phyloP scores from a whole-genome alignment of 495 filamentous ascomycete species.

The Hypoxylon crocopeplum region DNA sequence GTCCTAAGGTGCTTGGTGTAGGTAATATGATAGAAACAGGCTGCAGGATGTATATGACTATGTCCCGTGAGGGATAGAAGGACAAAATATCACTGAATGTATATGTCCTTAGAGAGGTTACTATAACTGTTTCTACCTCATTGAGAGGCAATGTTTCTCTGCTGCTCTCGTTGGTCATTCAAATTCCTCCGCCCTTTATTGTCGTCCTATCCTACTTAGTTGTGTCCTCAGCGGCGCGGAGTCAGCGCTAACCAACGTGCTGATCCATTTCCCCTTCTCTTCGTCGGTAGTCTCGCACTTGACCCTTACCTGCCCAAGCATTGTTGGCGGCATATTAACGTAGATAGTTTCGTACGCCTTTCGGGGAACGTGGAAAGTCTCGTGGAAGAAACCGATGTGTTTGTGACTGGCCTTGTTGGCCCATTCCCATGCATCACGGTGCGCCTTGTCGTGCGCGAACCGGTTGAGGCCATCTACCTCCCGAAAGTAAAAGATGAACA shows the following conservation, averaged over 20 bases:
- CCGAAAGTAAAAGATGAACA: constrained; percentile 57
- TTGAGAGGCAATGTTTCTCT: too few relatives aligned
- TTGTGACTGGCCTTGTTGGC: constrained; percentile 45
- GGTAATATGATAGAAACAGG: too few relatives aligned
- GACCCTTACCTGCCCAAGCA: constrained; percentile 9
- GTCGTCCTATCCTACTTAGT: constrained; percentile 1
- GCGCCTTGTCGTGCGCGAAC: constrained; percentile 56
- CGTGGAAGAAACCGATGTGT: constrained; percentile 57
- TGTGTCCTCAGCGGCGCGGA: constrained; percentile 3
- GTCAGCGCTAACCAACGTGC: constrained; percentile 14
- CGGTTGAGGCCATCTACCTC: constrained; percentile 53
- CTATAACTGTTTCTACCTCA: too few relatives aligned
- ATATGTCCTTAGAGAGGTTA: too few relatives aligned
- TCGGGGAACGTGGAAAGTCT: constrained; percentile 51
- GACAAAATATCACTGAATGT: too few relatives aligned
- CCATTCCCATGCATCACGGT: constrained; percentile 57
- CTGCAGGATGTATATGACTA: too few relatives aligned
- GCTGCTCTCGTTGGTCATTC: too few relatives aligned
- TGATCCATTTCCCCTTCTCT: constrained; percentile 12
- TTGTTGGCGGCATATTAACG: constrained; percentile 17
- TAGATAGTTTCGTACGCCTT: constrained; percentile 56
- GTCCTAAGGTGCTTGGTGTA: too few relatives aligned
- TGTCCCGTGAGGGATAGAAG: too few relatives aligned
- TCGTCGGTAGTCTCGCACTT: not conserved
- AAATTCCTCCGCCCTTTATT: too few relatives aligned